Percentiles rank a stretch among this genome's conserved stretches.
Conservation (phyloP, 176 grass and related monocot genomes). For the Zea mays region Zm-B73-REFERENCE-NAM-5.0 NC_050098.1:230109501-230110000, state of each 20-base stretch:
- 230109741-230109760: constrained; percentile 62
- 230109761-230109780: constrained; percentile 63
- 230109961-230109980: constrained; percentile 32
- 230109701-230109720: constrained; percentile 87
- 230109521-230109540: constrained; percentile 76
- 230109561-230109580: constrained; percentile 85
- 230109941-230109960: not conserved
- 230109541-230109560: constrained; percentile 95
- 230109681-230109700: constrained; percentile 69
- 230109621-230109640: constrained; percentile 78
- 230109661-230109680: constrained; percentile 76
- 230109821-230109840: constrained; percentile 40
- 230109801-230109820: constrained; percentile 57
- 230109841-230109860: not conserved
- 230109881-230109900: not conserved
- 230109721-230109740: constrained; percentile 79
- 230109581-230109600: constrained; percentile 88
- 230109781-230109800: constrained; percentile 59
- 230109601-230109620: constrained; percentile 84
- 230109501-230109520: constrained; percentile 79
- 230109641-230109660: constrained; percentile 68
- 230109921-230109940: not conserved
- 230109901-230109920: not conserved
- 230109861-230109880: not conserved
- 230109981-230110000: not conserved